Base-by-base conservation (phyloP, 805 yeast species). In the Saturnispora serradocipensis region DNA sequence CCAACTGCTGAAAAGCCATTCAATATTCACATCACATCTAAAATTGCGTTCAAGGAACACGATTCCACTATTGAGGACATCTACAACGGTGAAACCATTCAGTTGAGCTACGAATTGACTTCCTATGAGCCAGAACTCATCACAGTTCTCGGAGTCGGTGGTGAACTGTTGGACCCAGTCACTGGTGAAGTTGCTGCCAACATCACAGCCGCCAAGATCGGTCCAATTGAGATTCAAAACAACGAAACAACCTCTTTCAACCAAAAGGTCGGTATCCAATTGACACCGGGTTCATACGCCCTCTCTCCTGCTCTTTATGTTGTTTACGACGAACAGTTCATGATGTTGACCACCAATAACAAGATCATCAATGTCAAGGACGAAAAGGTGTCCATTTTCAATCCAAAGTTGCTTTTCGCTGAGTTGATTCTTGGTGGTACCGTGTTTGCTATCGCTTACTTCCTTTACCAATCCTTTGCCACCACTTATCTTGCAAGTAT, bases 351-450 rank as follows among this genome's bases (percentile, higher is more conserved):
- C 48, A 75, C 84, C 27, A 72, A 77, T 60, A 76, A 80, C 48
- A 82, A 80, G 60, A 67, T 82, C 53, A 69, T 86, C 44, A 65
- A 71, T 22, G 77, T 89, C 52, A 67, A 67, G 10, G 96, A 88
- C 59, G 77, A 76, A 36, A 76, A 82, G 52, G 71, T 89, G 59
- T 83, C 95, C 0, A 56, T 82, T 50, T 81, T 84, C 68, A 79
- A 86, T 63, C 93, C 90, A 13, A 81, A 82, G 67, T 76, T 88
- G 61, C 62, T 88, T 53, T 65, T 85, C 35, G 76, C 85, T 57
- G 84, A 81, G 63, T 48, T 79, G 15, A 58, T 86, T 25, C 67
- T 87, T 52, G 58, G 71, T 3, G 74, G 68, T 22, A 65, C 82
- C 18, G 49, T 82, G 28, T 81, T 71, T 48, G 76, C 70, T 42